Percentiles rank a stretch among this genome's conserved stretches.
These are phyloP conservation scores for Erythrophleum ivorense DNA, from an alignment of 331 rosid species.

Conservation along the genomic window DNA sequence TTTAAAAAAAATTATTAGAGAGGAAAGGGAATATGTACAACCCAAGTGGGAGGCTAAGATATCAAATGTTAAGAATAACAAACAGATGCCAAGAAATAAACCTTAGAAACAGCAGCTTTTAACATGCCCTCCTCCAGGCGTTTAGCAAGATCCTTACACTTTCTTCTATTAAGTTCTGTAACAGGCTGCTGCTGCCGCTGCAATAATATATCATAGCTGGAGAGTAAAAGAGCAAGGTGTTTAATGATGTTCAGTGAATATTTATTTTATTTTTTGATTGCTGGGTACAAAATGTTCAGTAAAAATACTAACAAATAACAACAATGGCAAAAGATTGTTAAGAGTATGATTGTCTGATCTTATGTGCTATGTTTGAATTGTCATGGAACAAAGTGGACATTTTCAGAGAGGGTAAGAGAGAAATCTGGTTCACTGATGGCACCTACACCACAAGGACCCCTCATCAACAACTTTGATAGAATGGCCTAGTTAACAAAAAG, in stretches of 20 bases:
- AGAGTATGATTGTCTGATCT: background rate
- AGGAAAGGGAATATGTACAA: background rate
- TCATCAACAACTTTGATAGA: too few species aligned
- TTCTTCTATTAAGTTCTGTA: conserved; percentile 52
- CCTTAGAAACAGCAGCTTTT: conserved; percentile 68
- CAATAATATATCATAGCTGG: conserved; percentile 57
- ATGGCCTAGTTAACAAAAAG: background rate
- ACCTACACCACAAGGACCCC: background rate
- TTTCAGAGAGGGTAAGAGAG: background rate
- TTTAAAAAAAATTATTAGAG: background rate
- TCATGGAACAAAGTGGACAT: background rate
- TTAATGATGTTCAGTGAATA: background rate
- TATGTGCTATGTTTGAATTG: background rate
- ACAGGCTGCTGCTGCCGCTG: conserved; percentile 55
- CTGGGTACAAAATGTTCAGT: background rate
- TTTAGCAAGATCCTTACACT: conserved; percentile 63
- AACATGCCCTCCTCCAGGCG: conserved; percentile 85
- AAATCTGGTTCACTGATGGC: background rate
- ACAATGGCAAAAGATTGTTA: background rate
- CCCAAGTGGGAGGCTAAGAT: background rate
- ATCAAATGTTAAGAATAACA: conserved; percentile 15
- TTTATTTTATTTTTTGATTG: background rate
- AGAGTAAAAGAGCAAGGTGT: conserved; percentile 36
- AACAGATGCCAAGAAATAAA: conserved; percentile 34
- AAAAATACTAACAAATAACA: background rate